Base-by-base conservation (phyloP, 345 rosid genomes). In the Lepidium sativum region DNA sequence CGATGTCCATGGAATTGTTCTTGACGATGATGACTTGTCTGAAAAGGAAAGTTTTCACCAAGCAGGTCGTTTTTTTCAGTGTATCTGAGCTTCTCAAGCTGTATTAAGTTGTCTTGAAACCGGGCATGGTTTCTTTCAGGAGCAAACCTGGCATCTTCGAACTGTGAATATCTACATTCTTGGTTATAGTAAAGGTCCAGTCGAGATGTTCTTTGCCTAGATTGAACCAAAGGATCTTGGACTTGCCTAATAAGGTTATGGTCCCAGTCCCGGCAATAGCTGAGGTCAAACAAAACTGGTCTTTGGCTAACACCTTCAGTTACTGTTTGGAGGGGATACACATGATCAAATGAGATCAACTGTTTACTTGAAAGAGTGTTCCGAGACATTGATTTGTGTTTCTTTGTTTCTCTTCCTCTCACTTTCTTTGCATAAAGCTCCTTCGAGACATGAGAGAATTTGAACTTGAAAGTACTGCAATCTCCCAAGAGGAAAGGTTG, bases 401-500 rank as follows among this genome's bases (percentile, higher is more conserved):
- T 70, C 47, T 56, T 64, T 6, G 6, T 4, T 48, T 55, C 32
- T 55, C 32, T 49, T 9, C 39, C 4, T 57, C 7, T 65, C 9
- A 58, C 11, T 25, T 67, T 73, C 73, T 67, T 64, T 16, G 65
- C 65, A 32, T 74, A 67, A 23, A 54, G 23, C 65, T 63, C 67
- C 67, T 63, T 76, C 49, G 63, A 49, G 2, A 69, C 27, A 12
- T 12, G 48, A 14, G 13, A 72, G 13, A 78, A 39, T 45, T 37
- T 27, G 54, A 81, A 85, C 52, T 74, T 80, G 79, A 82, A 83
- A 68, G 86, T 85, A 50, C 74, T 58, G 67, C 82, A 81, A 8
- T 71, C 43, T 17, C 87, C 86, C 63, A 85, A 71, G 49, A 10
- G 70, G 64, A 87, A 85, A 41, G 76, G 73, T 42, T 58, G 4